Percentiles rank a stretch among this genome's conserved stretches.
phyloP scores from a whole-genome alignment of 441 rosid genomes.

The Geranium incanum region DNA sequence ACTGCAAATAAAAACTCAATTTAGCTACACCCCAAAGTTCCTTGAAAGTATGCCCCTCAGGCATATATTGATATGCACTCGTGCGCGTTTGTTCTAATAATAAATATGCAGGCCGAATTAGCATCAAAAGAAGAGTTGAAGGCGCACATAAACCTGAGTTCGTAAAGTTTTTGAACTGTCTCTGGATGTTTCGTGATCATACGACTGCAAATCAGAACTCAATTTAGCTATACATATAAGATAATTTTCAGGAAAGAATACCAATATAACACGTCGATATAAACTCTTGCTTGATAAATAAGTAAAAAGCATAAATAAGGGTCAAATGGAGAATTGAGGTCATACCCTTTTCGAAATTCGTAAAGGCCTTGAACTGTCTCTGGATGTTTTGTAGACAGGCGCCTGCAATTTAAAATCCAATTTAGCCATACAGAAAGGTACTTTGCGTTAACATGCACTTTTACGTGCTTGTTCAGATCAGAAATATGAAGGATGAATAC shows the following conservation, averaged over 20 bases:
- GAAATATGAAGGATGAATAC: not conserved
- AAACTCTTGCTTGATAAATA: not conserved
- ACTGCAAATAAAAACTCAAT: not conserved
- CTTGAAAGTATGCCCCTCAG: not conserved
- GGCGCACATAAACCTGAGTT: conserved; percentile 35
- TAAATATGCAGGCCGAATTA: not conserved
- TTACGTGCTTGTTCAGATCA: not conserved
- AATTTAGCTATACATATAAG: not conserved
- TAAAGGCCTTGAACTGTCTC: conserved; percentile 30
- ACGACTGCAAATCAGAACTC: not conserved
- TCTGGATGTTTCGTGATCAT: conserved; percentile 18
- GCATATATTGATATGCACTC: not conserved
- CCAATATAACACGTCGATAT: not conserved
- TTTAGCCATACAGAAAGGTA: not conserved
- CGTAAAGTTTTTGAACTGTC: conserved; percentile 29
- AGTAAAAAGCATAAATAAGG: not conserved
- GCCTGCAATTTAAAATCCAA: not conserved
- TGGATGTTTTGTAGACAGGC: conserved; percentile 14
- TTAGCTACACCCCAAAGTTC: not conserved
- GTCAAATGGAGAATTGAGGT: not conserved
- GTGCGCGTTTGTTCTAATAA: not conserved
- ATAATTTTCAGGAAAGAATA: no score
- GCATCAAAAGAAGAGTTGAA: conserved; percentile 1
- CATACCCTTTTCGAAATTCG: conserved; percentile 37
- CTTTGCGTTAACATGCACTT: not conserved